These are phyloP conservation scores for Actinomortierella ambigua DNA, from an alignment of 371 early-diverging fungal species.

Conservation along the genomic window DNA sequence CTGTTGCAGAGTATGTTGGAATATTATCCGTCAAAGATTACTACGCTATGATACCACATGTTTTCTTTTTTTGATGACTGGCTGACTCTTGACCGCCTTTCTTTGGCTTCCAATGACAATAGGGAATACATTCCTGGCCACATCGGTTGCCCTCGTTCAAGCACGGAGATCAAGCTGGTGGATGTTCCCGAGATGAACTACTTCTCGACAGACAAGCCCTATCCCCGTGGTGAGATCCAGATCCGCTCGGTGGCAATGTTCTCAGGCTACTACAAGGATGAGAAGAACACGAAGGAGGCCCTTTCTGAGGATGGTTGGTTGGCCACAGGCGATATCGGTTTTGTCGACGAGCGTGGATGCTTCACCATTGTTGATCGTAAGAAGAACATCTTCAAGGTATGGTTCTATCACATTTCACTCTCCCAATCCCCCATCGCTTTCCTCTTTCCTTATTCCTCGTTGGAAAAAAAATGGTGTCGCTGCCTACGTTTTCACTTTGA, in stretches of 20 bases:
- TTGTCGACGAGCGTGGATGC: conserved; percentile 77
- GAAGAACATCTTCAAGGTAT: conserved; percentile 96
- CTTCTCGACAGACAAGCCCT: conserved; percentile 71
- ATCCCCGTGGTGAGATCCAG: conserved; percentile 91
- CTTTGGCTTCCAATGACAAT: background rate
- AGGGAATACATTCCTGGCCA: conserved; percentile 69
- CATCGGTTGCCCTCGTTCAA: conserved; percentile 71
- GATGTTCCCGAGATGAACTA: conserved; percentile 94
- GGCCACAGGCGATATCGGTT: conserved; percentile 92
- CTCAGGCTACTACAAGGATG: conserved; percentile 86
- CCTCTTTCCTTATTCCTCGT: no score
- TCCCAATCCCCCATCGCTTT: no score
- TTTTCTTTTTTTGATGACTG: conserved; percentile 10
- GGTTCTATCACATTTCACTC: background rate
- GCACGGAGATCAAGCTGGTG: conserved; percentile 83
- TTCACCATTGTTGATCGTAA: conserved; percentile 93
- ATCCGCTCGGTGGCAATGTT: conserved; percentile 86
- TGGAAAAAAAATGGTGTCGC: no score
- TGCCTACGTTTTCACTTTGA: no score
- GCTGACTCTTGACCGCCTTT: conserved; percentile 47
- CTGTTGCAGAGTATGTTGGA: conserved; percentile 44
- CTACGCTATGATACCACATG: background rate
- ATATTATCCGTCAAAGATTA: no score
- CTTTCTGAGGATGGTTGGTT: conserved; percentile 91
- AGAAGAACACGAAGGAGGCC: conserved; percentile 82